Conservation (phyloP, 495 filamentous ascomycete species). For the Hyaloscypha bicolor region DNA sequence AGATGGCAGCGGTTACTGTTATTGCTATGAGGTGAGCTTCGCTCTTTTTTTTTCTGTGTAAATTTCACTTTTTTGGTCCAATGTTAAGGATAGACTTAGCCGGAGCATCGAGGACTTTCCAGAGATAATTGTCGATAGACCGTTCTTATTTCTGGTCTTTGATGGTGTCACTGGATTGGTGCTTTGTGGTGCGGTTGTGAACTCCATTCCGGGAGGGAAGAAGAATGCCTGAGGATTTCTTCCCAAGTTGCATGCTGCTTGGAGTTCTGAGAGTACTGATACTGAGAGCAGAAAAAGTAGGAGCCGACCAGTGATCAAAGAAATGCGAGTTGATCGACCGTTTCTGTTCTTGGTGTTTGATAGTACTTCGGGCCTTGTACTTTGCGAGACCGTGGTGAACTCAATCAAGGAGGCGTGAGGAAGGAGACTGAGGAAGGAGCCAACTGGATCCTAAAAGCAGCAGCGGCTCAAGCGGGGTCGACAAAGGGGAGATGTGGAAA, state of each 20-base stretch:
- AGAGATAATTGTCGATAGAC: neutral
- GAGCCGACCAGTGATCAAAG: neutral
- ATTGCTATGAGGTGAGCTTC: constrained; percentile 5
- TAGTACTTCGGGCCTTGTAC: neutral
- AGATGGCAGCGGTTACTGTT: constrained; percentile 11
- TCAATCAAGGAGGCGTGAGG: neutral
- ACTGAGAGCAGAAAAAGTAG: neutral
- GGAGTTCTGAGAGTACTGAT: neutral
- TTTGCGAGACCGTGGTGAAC: neutral
- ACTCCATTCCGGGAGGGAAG: neutral
- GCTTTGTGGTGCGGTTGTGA: constrained; percentile 5
- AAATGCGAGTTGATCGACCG: constrained; percentile 8
- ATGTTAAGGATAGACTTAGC: neutral
- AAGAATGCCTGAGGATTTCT: neutral
- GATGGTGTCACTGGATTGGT: constrained; percentile 6
- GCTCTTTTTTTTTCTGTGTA: neutral
- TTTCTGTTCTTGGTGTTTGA: constrained; percentile 14
- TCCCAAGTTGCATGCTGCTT: neutral
- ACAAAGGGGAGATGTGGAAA: too few species aligned
- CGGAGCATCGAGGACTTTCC: neutral
- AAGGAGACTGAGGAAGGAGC: too few species aligned
- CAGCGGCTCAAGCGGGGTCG: too few species aligned
- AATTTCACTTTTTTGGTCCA: neutral
- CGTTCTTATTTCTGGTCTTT: constrained; percentile 13
- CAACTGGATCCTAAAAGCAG: too few species aligned